Conservation (phyloP, 345 rosid genomes). For the Rhizophora mangle region DNA sequence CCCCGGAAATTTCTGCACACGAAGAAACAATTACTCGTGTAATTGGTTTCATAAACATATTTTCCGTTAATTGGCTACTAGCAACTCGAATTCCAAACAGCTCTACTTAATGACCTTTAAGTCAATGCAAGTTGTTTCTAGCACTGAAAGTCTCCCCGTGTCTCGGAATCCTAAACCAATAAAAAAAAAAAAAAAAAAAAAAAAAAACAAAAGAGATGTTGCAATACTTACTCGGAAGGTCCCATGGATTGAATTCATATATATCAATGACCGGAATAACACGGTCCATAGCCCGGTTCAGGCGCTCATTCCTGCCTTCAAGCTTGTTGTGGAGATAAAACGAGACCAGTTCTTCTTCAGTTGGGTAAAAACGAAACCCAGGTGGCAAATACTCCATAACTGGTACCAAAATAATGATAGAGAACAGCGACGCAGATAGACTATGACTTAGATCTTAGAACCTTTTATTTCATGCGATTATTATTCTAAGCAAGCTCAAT, state of each 20-base stretch:
- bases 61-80: no score
- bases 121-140: no score
- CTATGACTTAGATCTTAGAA: no score
- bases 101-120: no score
- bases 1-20: constrained; percentile 7
- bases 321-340: constrained; percentile 16
- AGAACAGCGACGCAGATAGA: no score
- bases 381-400: not conserved
- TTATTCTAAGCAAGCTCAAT: no score
- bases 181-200: no score
- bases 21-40: not conserved
- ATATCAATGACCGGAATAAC: constrained; percentile 12
- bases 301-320: not conserved
- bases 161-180: no score
- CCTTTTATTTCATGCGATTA: no score
- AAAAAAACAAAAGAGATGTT: not conserved
- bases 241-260: constrained; percentile 6
- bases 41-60: not conserved
- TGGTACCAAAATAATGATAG: not conserved
- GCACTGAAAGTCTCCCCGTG: no score
- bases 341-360: constrained; percentile 12
- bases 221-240: constrained; percentile 8
- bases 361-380: constrained; percentile 17
- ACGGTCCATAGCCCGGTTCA: not conserved
- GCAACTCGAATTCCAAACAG: no score